These are phyloP conservation scores for Hygrocybe coccinea DNA, from an alignment of 768 basidiomycete species.

Conservation along the genomic window DNA sequence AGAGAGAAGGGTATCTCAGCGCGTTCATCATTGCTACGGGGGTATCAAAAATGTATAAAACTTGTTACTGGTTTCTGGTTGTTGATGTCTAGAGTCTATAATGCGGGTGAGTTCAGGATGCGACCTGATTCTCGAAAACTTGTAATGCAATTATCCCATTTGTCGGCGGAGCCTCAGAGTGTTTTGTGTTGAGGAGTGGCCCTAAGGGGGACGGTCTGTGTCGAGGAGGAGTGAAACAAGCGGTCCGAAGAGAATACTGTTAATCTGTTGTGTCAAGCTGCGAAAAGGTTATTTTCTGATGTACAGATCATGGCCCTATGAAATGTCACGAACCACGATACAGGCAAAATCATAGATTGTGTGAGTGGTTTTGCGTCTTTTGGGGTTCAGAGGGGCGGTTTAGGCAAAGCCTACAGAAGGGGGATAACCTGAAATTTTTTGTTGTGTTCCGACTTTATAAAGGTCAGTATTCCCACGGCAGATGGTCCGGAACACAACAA, in stretches of 20 bases:
- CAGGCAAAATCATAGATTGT: slow-evolving; percentile 53
- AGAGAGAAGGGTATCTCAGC: slow-evolving; percentile 62
- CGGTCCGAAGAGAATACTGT: slow-evolving; percentile 59
- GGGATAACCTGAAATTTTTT: too few species aligned
- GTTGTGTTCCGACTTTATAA: too few species aligned
- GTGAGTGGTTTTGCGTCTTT: slow-evolving; percentile 15
- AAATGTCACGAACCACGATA: slow-evolving; percentile 27
- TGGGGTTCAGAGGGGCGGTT: background rate
- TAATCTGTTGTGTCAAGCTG: slow-evolving; percentile 47
- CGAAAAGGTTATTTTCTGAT: slow-evolving; percentile 7
- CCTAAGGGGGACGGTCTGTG: slow-evolving; percentile 78
- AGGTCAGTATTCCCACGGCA: too few species aligned
- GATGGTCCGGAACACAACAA: too few species aligned
- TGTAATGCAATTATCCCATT: slow-evolving; percentile 50
- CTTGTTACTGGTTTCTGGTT: slow-evolving; percentile 5
- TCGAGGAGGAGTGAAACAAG: slow-evolving; percentile 55
- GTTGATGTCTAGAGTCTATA: slow-evolving; percentile 33
- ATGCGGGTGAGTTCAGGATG: slow-evolving; percentile 27
- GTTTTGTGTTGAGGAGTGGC: slow-evolving; percentile 17
- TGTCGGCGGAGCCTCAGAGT: slow-evolving; percentile 27
- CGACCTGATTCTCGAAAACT: slow-evolving; percentile 37
- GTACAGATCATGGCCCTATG: background rate
- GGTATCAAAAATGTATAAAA: slow-evolving; percentile 7
- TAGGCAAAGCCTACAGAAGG: background rate
- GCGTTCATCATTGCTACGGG: slow-evolving; percentile 50